These are phyloP conservation scores for Calonectria honghensis DNA, from an alignment of 2,329 filamentous ascomycete species.

Conservation along the genomic window DNA sequence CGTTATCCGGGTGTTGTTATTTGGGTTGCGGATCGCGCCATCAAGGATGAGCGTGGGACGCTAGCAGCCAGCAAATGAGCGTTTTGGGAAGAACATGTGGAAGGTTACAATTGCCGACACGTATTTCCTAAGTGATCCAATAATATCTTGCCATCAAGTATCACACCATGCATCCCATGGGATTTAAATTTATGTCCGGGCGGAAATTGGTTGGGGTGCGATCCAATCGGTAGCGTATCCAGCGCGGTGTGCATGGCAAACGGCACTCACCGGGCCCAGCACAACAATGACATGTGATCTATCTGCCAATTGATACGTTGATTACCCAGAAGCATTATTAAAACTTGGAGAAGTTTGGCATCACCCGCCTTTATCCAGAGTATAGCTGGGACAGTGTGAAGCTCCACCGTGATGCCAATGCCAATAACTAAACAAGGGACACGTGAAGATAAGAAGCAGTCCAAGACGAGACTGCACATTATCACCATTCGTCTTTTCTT, in stretches of 20 bases:
- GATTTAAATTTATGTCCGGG: neutral
- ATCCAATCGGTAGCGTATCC: neutral
- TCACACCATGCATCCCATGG: constrained; percentile 11
- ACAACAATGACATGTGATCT: neutral
- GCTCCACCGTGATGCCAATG: too few species aligned
- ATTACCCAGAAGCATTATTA: too few species aligned
- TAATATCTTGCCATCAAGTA: too few species aligned
- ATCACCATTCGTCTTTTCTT: too few species aligned
- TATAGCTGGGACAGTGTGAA: too few species aligned
- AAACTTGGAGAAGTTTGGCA: too few species aligned
- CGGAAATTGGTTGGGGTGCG: neutral
- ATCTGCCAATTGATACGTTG: neutral
- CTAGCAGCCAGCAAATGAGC: neutral
- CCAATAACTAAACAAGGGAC: too few species aligned
- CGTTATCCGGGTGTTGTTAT: constrained; percentile 19
- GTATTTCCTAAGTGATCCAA: too few species aligned
- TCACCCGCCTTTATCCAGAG: too few species aligned
- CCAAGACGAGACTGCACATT: too few species aligned
- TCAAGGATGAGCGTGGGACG: neutral
- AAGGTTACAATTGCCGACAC: too few species aligned
- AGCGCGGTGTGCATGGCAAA: neutral
- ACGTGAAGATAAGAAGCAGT: too few species aligned
- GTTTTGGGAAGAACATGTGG: neutral
- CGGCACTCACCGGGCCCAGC: neutral
- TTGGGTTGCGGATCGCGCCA: constrained; percentile 10